These are phyloP conservation scores for Ustilaginoidea virens DNA, from an alignment of 2,329 filamentous ascomycete species.

Conservation along the genomic window DNA sequence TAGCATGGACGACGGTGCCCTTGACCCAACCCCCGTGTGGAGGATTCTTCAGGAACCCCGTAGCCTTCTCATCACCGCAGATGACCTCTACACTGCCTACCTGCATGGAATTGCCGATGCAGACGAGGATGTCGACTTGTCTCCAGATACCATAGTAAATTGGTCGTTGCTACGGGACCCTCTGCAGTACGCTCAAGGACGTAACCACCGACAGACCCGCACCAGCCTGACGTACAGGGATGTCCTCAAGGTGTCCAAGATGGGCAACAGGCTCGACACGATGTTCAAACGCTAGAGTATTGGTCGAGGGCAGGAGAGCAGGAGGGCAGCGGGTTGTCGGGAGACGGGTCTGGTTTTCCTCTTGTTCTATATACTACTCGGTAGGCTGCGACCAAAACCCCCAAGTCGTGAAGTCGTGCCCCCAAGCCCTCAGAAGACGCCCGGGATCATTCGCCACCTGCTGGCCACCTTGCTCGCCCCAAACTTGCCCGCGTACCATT, in stretches of 20 bases:
- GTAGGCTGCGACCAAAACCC: no score
- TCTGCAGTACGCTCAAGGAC: constrained; percentile 30
- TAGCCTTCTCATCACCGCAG: constrained; percentile 61
- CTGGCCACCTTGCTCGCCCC: constrained; percentile 44
- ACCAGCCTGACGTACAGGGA: constrained; percentile 73
- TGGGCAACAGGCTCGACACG: constrained; percentile 51
- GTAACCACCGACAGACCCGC: constrained; percentile 41
- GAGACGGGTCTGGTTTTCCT: background rate
- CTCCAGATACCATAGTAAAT: constrained; percentile 48
- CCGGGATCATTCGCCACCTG: constrained; percentile 66
- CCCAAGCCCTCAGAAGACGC: constrained; percentile 33
- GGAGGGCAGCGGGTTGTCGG: background rate
- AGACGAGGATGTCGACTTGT: constrained; percentile 50
- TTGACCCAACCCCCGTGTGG: constrained; percentile 34
- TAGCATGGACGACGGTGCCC: constrained; percentile 43
- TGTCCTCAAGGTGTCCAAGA: constrained; percentile 65
- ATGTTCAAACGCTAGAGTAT: constrained; percentile 22
- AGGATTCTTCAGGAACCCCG: constrained; percentile 69
- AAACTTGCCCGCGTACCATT: constrained; percentile 69
- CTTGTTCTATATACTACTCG: no score
- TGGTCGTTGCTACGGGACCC: constrained; percentile 49
- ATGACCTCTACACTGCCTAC: constrained; percentile 50
- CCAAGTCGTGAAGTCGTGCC: constrained; percentile 11
- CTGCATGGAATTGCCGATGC: constrained; percentile 61
- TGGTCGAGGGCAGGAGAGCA: background rate